These are phyloP conservation scores for Akanthomyces dipterigenus DNA, from an alignment of 2,329 filamentous ascomycete species.

Conservation along the genomic window DNA sequence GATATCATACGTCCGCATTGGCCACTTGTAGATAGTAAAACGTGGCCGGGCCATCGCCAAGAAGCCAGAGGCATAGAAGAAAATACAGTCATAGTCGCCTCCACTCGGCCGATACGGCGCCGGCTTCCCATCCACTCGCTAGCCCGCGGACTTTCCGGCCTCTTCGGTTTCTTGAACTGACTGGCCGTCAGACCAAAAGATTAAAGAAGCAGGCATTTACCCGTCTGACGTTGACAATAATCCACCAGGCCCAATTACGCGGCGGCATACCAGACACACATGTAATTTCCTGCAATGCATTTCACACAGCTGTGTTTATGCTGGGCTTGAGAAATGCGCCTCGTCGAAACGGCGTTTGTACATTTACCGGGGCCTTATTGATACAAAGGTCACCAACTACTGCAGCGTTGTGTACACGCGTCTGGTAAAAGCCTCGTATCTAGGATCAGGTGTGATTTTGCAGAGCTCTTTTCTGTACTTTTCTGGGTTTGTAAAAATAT, in stretches of 20 bases:
- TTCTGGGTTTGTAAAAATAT: not conserved
- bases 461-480: not conserved
- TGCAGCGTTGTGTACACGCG: no score
- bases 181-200: not conserved
- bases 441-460: not conserved
- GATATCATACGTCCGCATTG: not conserved
- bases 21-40: no score
- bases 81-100: not conserved
- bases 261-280: no score
- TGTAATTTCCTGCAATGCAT: no score
- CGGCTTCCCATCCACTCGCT: not conserved
- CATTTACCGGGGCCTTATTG: not conserved
- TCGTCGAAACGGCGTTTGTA: not conserved
- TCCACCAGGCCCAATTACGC: not conserved
- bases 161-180: not conserved
- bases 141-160: not conserved
- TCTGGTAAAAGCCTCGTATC: not conserved
- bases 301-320: no score
- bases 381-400: not conserved
- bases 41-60: not conserved
- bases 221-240: not conserved
- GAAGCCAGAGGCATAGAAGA: not conserved
- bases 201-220: not conserved
- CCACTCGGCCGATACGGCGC: conserved; percentile 4
- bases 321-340: not conserved